Conservation (phyloP, 139 green algal species). For the Gonium pectorale region DNA sequence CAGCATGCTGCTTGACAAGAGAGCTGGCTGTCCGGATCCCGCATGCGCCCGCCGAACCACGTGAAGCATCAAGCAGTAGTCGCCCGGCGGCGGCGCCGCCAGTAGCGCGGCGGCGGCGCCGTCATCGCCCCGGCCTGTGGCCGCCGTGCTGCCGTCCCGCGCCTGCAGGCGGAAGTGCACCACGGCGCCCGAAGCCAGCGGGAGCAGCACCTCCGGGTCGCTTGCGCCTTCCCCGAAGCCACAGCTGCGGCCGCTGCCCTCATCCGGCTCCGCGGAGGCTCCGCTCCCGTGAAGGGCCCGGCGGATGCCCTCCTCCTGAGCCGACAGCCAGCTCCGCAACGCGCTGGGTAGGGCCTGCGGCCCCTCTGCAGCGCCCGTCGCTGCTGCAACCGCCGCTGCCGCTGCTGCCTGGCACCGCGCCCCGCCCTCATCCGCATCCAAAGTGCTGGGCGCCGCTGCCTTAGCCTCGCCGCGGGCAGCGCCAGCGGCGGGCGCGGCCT, state of each 20-base stretch:
- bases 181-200: slow-evolving; percentile 14
- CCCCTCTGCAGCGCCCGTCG: neutral
- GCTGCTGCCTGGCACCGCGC: neutral
- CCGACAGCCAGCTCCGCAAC: slow-evolving; percentile 11
- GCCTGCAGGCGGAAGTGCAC: slow-evolving; percentile 32
- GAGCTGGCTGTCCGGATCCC: no score
- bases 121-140: neutral
- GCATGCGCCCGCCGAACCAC: slow-evolving; percentile 13
- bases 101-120: neutral
- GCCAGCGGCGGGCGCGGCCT: neutral
- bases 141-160: neutral
- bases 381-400: neutral
- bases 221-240: neutral
- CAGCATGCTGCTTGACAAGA: no score
- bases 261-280: neutral
- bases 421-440: no score
- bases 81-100: neutral
- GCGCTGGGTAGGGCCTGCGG: neutral
- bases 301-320: slow-evolving; percentile 1
- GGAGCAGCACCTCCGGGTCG: neutral
- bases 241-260: neutral
- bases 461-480: neutral
- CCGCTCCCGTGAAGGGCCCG: neutral
- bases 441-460: neutral
- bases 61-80: slow-evolving; percentile 28